Evolutionary conservation across 495 filamentous ascomycete genomes (phyloP).

Genomic region (Filosporella fistucella): DNA sequence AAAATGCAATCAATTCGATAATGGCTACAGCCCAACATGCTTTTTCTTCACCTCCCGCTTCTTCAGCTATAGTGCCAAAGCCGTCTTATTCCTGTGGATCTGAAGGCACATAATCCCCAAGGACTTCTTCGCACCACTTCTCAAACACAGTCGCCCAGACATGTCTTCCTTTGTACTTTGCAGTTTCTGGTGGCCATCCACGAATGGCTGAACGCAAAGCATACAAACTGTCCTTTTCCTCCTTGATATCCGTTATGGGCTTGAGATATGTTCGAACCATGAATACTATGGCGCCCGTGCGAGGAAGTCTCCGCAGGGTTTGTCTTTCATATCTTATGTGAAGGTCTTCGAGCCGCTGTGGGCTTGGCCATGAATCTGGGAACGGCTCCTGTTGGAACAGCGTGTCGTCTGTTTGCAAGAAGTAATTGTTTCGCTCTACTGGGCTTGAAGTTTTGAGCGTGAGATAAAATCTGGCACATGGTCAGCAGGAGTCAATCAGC

Average conservation of each 20-base stretch:
- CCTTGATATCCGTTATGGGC: slow-evolving; percentile 5
- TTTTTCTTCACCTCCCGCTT: no score
- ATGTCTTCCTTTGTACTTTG: slow-evolving; percentile 45
- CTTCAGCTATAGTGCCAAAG: no score
- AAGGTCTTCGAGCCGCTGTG: slow-evolving; percentile 13
- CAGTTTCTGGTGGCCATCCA: slow-evolving; percentile 48
- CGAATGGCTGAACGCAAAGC: slow-evolving; percentile 30
- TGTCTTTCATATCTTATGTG: slow-evolving; percentile 42
- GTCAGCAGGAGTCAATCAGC: neutral
- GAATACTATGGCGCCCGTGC: slow-evolving; percentile 43
- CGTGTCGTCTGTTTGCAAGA: slow-evolving; percentile 13
- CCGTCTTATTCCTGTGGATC: no score
- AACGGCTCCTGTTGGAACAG: slow-evolving; percentile 22
- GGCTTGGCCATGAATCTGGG: neutral
- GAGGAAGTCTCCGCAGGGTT: slow-evolving; percentile 47
- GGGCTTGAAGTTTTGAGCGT: slow-evolving; percentile 11
- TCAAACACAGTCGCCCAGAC: slow-evolving; percentile 44
- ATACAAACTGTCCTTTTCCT: slow-evolving; percentile 33
- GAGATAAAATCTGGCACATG: slow-evolving; percentile 11
- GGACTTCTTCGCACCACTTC: slow-evolving; percentile 37
- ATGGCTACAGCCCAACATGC: no score
- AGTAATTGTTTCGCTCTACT: slow-evolving; percentile 20
- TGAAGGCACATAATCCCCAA: slow-evolving; percentile 64
- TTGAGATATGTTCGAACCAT: slow-evolving; percentile 47
- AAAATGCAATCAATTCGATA: no score